Evolutionary conservation across 2,329 filamentous ascomycete species (phyloP), one percentile per base, ranked within the genome.

Genomic region (Alternaria sp.): DNA sequence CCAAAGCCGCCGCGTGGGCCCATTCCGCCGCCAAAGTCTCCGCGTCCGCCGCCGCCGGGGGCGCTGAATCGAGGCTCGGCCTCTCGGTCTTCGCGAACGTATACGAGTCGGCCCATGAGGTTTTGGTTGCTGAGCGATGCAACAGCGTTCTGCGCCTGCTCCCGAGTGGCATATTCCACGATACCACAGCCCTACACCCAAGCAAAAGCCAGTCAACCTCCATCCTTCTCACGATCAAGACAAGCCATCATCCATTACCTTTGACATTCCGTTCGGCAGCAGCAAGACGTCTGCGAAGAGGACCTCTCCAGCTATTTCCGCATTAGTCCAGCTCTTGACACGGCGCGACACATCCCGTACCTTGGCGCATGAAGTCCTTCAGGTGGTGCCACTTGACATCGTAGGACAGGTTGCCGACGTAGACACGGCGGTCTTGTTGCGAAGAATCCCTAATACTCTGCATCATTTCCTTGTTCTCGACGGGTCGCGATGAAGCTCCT

Each of bases 211-310:
- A 91, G 89, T 90, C 93, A 94, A 94, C 97, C 93, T 97, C 93
- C 92, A 92, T 95, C 91, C 92, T 85, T 85, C 88, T 83, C 83
- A 82, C 83, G 82, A 83, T 84, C 70, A 84, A 69, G 84, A 88
- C 91, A 91, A 91, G 88, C 90, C 90, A 89, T 87, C 89, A 88
- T 90, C 93, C 92, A 92, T 93, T 93, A 98, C 94, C 94, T 99
- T 99, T 92, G 94, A 98, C 95, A 99, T 99, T 93, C 95, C 95
- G 87, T 99, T 99, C 78, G 95, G 95, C 90, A 99, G 93, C 82
- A 97, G 86, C 83, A 99, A 89, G 79, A 99, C 95, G 87, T 99
- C 95, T 85, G 95, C 95, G 84, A 97, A 99, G 84, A 98, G 88
- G 80, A 99, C 95, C 82, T 98, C 94, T 87, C 95, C 95, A 84